Percentiles rank a stretch among this genome's conserved stretches.
phyloP scores from a whole-genome alignment of 192 early-diverging fungal species.

The Linnemannia schmuckeri region DNA sequence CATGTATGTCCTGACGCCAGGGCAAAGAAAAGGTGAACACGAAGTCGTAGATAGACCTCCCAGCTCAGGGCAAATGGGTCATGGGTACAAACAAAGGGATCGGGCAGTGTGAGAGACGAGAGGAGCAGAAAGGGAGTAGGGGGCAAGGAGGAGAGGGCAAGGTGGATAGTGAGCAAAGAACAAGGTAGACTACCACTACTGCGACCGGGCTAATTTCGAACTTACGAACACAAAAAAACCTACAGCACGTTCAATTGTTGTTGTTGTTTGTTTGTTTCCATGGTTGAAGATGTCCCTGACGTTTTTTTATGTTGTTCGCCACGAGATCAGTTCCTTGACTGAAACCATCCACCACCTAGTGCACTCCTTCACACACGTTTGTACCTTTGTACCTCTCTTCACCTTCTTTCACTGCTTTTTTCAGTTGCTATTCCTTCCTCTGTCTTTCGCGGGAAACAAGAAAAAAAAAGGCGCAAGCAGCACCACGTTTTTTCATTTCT shows the following conservation, averaged over 20 bases:
- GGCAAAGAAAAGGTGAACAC: background rate
- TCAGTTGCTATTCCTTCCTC: background rate
- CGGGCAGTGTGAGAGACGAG: background rate
- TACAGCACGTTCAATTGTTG: background rate
- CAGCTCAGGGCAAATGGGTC: background rate
- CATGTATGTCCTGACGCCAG: background rate
- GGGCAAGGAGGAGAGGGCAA: background rate
- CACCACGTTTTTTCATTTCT: conserved; percentile 3
- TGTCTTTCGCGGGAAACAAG: background rate
- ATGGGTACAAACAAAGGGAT: conserved; percentile 6
- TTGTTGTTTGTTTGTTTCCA: background rate
- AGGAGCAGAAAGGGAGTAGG: background rate
- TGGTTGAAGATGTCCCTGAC: background rate
- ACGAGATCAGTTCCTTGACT: background rate
- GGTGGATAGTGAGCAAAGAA: background rate
- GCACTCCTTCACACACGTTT: background rate
- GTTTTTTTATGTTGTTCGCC: background rate
- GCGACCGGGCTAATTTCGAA: background rate
- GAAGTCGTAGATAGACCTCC: background rate
- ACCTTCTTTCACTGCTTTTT: background rate
- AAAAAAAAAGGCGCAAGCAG: background rate
- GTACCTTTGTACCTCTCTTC: conserved; percentile 6
- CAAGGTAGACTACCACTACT: background rate
- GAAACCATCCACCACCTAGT: background rate
- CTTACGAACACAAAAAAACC: background rate